Evolutionary conservation across 768 basidiomycete genomes (phyloP), one percentile per base, ranked within the genome.

Genomic region (Boletus reticuloceps): DNA sequence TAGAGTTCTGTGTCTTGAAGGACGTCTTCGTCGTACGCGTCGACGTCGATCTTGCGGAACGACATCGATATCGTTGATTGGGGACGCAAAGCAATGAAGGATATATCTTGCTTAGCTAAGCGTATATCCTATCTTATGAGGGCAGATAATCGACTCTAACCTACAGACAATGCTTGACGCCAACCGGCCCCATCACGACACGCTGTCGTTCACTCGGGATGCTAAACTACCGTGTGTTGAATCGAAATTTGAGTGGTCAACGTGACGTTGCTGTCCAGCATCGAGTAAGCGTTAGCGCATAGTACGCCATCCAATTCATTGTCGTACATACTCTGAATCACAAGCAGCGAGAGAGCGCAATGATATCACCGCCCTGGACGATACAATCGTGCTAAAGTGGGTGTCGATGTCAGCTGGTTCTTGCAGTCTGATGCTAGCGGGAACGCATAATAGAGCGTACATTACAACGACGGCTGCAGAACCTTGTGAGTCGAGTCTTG

Each of bases 21-120:
- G 22, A 85, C 81, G 64, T 98, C 96, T 71, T 98, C 96, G 68
- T 98, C 96, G 75, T 85, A 92, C 39, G 77, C 80, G 75, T 98
- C 96, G 66, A 98, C 88, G 75, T 98, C 88, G 74, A 97, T 93
- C 74, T 94, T 95, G 64, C 95, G 81, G 73, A 94, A 97, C 50
- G 85, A 83, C 77, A 79, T 82, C 64, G 74, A 74, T 13, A 27
- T 27, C 27, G 27, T 8, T 8, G 27, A 27, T 27, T 27, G 27
- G 8, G 27, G 27, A 9, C 27, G 1, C 27, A 27, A 27, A 1
- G 27, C 27, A 27, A 27, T 27, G 6, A 27, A 27, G 1, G 9
- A 25, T 1, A 25, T 27, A 27, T 27, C 27, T 29, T 29, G 27
- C 1, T 29, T 29, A 29, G 27, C 27, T 29, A 29, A 29, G 27